Percentiles rank a stretch among this genome's conserved stretches.
These are phyloP conservation scores for Fibroporia radiculosa DNA, from an alignment of 768 basidiomycete genomes.

Conservation along the genomic window DNA sequence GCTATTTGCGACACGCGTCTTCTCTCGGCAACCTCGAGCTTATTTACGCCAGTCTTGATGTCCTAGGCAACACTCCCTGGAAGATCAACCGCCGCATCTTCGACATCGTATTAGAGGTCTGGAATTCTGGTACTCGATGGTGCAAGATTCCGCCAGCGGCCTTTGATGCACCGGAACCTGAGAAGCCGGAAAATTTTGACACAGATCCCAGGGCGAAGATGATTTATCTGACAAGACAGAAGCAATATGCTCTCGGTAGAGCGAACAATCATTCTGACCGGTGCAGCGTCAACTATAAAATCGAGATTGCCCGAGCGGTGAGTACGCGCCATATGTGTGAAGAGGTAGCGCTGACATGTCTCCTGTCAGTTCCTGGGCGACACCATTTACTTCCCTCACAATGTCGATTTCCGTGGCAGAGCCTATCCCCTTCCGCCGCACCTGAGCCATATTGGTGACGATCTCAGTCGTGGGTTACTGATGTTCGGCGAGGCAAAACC, in stretches of 20 bases:
- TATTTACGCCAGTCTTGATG: constrained; percentile 84
- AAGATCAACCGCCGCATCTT: constrained; percentile 66
- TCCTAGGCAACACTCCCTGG: constrained; percentile 88
- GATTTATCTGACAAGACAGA: constrained; percentile 49
- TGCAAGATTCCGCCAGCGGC: constrained; percentile 78
- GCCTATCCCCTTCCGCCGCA: constrained; percentile 97
- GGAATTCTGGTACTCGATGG: constrained; percentile 80
- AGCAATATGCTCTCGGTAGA: constrained; percentile 46
- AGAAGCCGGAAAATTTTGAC: constrained; percentile 37
- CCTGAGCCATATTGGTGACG: constrained; percentile 92
- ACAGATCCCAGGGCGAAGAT: constrained; percentile 48
- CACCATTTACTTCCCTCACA: constrained; percentile 88
- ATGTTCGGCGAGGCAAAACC: constrained; percentile 74
- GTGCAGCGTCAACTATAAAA: constrained; percentile 91
- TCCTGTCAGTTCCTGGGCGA: constrained; percentile 71
- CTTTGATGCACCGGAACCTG: constrained; percentile 59
- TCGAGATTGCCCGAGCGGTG: constrained; percentile 91
- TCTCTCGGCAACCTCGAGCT: constrained; percentile 70
- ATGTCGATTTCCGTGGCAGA: constrained; percentile 94
- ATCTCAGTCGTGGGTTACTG: constrained; percentile 82
- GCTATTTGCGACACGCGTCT: constrained; percentile 71
- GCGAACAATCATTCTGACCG: constrained; percentile 86
- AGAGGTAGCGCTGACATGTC: constrained; percentile 2
- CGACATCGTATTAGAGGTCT: constrained; percentile 48
- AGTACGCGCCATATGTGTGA: constrained; percentile 21